Base-by-base conservation (phyloP, 371 early-diverging fungal genomes). In the Mucor piriformis region DNA sequence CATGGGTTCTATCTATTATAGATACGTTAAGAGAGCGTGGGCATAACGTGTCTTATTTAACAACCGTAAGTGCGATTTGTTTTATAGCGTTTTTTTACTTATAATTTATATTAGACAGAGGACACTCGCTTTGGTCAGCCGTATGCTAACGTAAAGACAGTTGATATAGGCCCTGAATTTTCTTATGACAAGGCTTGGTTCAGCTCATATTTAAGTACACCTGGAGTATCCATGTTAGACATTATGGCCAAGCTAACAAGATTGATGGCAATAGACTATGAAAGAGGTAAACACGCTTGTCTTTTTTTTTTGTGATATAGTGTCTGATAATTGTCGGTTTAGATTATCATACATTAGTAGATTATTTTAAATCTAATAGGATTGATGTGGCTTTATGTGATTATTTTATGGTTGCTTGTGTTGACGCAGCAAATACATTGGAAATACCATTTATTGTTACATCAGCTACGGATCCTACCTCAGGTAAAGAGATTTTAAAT, bases 331-430 rank as follows among this genome's bases (percentile, higher is more conserved):
- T n/a, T n/a, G n/a, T n/a, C n/a, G n/a, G n/a, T 20, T 15, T 20
- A 43, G 43, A 43, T 43, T 43, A 20, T 8, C 21, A 6, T 43
- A 20, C 20, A 1, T 43, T 43, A 6, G 6, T 20, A 16, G 35
- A 59, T 34, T 51, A 33, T 6, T 59, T 59, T 18, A 59, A 23
- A 10, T 34, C 42, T n/a, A 35, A 43, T n/a, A 20, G 40, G 0
- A 27, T 55, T 24, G 59, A 59, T n/a, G 32, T 59, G 3, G 50
- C 35, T 3, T n/a, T 67, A 0, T 59, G 63, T n/a, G 54, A 63
- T 46, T 53, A 61, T 32, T 63, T 63, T 13, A 32, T 25, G 10
- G 35, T 29, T 10, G 18, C 40, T 6, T 59, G 63, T 52, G 52
- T 50, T 40, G 58, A 57, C 1, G 59, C 49, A 8, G 54, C 63